Percentiles rank a stretch among this genome's conserved stretches.
Evolutionary conservation across 345 rosid genomes (phyloP).

Genomic region (Citrus hindsii): DNA sequence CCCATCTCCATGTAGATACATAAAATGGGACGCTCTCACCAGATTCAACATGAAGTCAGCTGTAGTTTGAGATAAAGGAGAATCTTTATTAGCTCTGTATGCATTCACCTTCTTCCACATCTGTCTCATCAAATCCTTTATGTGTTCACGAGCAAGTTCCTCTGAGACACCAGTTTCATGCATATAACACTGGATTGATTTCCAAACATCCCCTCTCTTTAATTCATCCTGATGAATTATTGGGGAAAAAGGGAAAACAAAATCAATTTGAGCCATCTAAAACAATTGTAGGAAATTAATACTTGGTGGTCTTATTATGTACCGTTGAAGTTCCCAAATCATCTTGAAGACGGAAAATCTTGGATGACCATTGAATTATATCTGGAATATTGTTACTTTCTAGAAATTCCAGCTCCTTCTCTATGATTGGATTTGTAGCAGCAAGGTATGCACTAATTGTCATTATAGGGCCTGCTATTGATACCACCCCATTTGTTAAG

Average conservation of each 20-base stretch:
- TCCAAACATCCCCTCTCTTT: constrained; percentile 27
- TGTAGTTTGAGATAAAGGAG: background rate
- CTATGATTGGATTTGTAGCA: background rate
- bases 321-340: constrained; percentile 27
- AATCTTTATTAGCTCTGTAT: background rate
- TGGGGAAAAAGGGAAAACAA: no score
- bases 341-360: constrained; percentile 17
- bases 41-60: background rate
- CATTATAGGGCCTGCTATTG: constrained; percentile 14
- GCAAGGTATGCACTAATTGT: constrained; percentile 2
- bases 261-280: no score
- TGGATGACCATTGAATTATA: constrained; percentile 1
- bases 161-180: constrained; percentile 29
- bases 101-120: constrained; percentile 26
- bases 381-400: background rate
- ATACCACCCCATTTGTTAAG: constrained; percentile 17
- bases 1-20: constrained; percentile 13
- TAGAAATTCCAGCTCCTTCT: background rate
- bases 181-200: constrained; percentile 40
- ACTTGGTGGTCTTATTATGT: background rate
- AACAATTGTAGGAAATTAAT: background rate
- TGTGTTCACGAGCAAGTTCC: constrained; percentile 21
- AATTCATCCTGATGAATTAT: constrained; percentile 17
- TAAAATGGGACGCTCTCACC: constrained; percentile 1
- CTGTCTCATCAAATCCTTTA: constrained; percentile 8